Conservation (phyloP, 306 rosid genomes). For the Cucurbita argyrosperma region DNA sequence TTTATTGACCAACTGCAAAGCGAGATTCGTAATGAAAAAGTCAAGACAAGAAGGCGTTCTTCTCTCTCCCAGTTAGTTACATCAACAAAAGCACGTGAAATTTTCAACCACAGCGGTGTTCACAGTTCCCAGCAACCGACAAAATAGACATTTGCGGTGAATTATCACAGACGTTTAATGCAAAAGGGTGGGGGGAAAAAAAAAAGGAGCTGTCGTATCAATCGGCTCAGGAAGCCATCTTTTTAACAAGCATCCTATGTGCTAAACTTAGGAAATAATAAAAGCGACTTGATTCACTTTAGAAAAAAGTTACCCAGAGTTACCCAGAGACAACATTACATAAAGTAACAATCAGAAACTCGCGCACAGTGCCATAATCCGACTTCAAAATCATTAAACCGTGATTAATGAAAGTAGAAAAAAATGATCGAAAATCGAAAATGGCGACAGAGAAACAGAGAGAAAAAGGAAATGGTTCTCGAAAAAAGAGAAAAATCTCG, state of each 20-base stretch:
- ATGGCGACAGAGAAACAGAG: background rate
- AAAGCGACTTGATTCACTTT: background rate
- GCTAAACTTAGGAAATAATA: background rate
- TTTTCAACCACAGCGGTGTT: constrained; percentile 2
- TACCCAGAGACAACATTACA: background rate
- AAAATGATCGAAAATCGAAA: background rate
- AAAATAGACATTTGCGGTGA: constrained; percentile 8
- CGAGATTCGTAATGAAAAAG: background rate
- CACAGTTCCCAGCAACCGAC: constrained; percentile 15
- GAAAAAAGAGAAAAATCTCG: background rate
- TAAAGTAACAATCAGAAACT: background rate
- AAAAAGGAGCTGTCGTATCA: constrained; percentile 22
- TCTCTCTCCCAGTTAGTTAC: background rate
- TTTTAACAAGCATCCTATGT: background rate
- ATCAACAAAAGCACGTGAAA: constrained; percentile 11
- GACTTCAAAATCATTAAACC: background rate
- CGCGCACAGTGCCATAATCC: background rate
- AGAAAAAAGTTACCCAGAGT: background rate
- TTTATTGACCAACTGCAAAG: background rate
- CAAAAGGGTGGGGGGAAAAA: background rate
- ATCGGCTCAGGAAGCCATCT: background rate
- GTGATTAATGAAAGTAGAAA: background rate
- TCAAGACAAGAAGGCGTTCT: background rate
- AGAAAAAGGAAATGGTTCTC: background rate
- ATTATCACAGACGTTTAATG: background rate